These are phyloP conservation scores for Sanghuangporus sanghuang DNA, from an alignment of 1,284 basidiomycete species.

Conservation along the genomic window DNA sequence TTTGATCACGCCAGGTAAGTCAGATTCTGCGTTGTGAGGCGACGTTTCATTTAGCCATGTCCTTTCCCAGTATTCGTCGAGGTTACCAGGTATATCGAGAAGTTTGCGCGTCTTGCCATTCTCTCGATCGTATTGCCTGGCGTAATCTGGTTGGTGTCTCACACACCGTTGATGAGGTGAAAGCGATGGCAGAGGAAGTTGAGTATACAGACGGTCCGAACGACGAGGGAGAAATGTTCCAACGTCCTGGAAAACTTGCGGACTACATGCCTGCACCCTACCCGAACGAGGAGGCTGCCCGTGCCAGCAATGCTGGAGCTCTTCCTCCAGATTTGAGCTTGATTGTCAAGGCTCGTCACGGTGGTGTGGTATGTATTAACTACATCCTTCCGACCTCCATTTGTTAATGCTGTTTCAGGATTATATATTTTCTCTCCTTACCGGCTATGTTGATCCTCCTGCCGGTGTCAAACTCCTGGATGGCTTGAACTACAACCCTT, in stretches of 20 bases:
- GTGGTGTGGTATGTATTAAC: conserved; percentile 70
- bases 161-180: conserved; percentile 90
- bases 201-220: conserved; percentile 98
- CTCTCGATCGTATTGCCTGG: conserved; percentile 99
- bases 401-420: conserved; percentile 48
- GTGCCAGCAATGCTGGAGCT: conserved; percentile 92
- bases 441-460: conserved; percentile 95
- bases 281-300: conserved; percentile 97
- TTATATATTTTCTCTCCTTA: conserved; percentile 95
- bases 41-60: conserved; percentile 1
- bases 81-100: conserved; percentile 99
- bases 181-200: conserved; percentile 91
- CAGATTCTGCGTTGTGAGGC: conserved; percentile 16
- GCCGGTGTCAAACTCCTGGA: conserved; percentile 96
- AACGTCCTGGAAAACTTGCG: conserved; percentile 93
- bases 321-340: conserved; percentile 96
- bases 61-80: conserved; percentile 76
- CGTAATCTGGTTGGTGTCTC: conserved; percentile 98
- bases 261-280: conserved; percentile 97
- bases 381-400: background rate
- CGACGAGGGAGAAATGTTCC: conserved; percentile 96
- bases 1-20: conserved; percentile 90
- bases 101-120: conserved; percentile 98
- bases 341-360: conserved; percentile 98
- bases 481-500: conserved; percentile 97